Percentiles rank a stretch among this genome's conserved stretches.
These are phyloP conservation scores for Colletotrichum musicola DNA, from an alignment of 2,329 filamentous ascomycete species.

Conservation along the genomic window DNA sequence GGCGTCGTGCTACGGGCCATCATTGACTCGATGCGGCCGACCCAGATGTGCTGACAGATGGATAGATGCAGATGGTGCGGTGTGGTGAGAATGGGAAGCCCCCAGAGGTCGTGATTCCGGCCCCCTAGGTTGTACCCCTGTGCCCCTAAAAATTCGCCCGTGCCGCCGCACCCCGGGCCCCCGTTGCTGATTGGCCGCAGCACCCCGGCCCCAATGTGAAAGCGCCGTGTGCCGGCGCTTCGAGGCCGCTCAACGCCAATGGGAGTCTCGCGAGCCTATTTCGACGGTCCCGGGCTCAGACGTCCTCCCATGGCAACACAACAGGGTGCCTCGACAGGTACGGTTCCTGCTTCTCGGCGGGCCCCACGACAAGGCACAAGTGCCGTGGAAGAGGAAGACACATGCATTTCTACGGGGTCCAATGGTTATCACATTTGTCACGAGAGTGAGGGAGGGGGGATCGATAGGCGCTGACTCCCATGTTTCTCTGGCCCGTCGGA, in stretches of 20 bases:
- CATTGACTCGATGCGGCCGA: neutral
- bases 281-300: slow-evolving; percentile 26
- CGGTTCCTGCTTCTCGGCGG: slow-evolving; percentile 28
- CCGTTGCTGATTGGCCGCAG: slow-evolving; percentile 33
- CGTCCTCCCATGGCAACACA: slow-evolving; percentile 15
- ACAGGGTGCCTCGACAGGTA: slow-evolving; percentile 4
- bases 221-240: slow-evolving; percentile 40
- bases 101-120: slow-evolving; percentile 16
- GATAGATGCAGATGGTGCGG: slow-evolving; percentile 11
- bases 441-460: neutral
- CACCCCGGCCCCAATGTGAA: slow-evolving; percentile 36
- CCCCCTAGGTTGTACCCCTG: neutral
- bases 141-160: slow-evolving; percentile 9
- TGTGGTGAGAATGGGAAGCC: neutral
- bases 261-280: slow-evolving; percentile 27
- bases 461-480: slow-evolving; percentile 21
- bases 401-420: slow-evolving; percentile 18
- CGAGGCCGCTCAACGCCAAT: slow-evolving; percentile 39
- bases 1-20: neutral
- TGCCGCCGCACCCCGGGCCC: slow-evolving; percentile 32
- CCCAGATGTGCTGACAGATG: slow-evolving; percentile 4
- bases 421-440: neutral
- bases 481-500: slow-evolving; percentile 13
- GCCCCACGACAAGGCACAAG: slow-evolving; percentile 20
- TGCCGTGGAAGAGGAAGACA: slow-evolving; percentile 19